A percentile compares a stretch with the other conserved stretches of the same genome.
Evolutionary conservation across 176 grass and related monocot species (phyloP).

Genomic region (Musa schizocarpa): DNA sequence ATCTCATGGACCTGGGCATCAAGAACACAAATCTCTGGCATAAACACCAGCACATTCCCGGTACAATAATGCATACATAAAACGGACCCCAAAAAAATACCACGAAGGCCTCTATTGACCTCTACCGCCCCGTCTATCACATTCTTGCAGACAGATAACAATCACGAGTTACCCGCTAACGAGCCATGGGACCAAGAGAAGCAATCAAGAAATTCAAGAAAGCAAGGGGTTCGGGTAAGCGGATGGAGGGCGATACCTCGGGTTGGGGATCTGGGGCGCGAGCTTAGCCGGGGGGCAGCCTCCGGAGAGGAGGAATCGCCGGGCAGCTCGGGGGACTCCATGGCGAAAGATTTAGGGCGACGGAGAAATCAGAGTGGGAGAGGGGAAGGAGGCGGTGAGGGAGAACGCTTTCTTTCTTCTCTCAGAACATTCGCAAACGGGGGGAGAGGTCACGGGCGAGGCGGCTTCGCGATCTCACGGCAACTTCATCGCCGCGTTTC

Average conservation of each 20-base stretch:
- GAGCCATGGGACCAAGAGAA: too few relatives aligned
- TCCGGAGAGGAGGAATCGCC: slow-evolving; percentile 93
- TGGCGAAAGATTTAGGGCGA: slow-evolving; percentile 14
- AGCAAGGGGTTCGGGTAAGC: background rate
- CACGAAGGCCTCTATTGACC: too few relatives aligned
- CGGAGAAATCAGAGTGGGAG: background rate
- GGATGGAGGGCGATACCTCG: slow-evolving; percentile 10
- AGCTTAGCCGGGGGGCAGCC: slow-evolving; percentile 57
- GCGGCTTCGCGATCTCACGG: too few relatives aligned
- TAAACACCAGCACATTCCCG: too few relatives aligned
- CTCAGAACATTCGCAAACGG: background rate
- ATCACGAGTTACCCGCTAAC: too few relatives aligned
- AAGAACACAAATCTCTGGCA: too few relatives aligned
- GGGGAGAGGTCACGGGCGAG: background rate
- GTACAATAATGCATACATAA: too few relatives aligned
- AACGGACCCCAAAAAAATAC: too few relatives aligned
- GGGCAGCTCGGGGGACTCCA: slow-evolving; percentile 77
- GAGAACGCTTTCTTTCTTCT: background rate
- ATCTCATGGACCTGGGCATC: too few relatives aligned
- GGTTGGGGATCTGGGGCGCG: slow-evolving; percentile 39
- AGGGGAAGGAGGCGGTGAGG: background rate
- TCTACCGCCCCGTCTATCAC: too few relatives aligned
- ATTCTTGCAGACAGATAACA: too few relatives aligned
- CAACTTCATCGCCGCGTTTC: too few relatives aligned
- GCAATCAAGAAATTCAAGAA: background rate